Conservation (phyloP, 805 yeast species). For the Isabelozyma pseudorhagii region DNA sequence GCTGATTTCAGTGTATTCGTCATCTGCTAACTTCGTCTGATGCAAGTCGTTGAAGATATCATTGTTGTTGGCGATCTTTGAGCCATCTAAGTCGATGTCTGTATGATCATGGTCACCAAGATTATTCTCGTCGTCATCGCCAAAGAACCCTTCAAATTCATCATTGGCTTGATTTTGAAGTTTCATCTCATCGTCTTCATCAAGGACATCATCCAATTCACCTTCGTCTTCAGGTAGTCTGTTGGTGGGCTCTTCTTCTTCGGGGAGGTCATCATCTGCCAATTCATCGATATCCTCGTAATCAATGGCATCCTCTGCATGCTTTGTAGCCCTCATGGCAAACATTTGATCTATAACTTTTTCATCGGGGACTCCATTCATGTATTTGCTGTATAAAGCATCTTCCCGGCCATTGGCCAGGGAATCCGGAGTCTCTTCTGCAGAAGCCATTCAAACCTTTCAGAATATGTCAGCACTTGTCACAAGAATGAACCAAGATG, state of each 20-base stretch:
- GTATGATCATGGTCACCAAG: slow-evolving; percentile 7
- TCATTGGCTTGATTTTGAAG: slow-evolving; percentile 34
- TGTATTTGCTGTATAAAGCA: slow-evolving; percentile 12
- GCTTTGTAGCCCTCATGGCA: slow-evolving; percentile 45
- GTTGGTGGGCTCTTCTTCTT: slow-evolving; percentile 14
- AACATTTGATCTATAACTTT: slow-evolving; percentile 38
- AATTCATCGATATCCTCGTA: slow-evolving; percentile 93
- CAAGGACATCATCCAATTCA: slow-evolving; percentile 16
- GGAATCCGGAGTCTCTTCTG: not conserved
- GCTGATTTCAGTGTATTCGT: slow-evolving; percentile 20
- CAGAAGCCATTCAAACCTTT: not conserved
- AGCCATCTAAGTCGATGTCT: slow-evolving; percentile 16
- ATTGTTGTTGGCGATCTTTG: slow-evolving; percentile 14
- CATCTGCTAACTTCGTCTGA: slow-evolving; percentile 9
- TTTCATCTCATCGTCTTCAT: slow-evolving; percentile 13
- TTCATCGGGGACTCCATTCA: slow-evolving; percentile 30
- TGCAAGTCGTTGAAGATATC: slow-evolving; percentile 15
- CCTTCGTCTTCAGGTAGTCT: slow-evolving; percentile 8
- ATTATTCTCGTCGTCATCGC: slow-evolving; percentile 19
- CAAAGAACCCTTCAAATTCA: slow-evolving; percentile 39
- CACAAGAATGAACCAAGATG: no score
- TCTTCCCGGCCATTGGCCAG: slow-evolving; percentile 7
- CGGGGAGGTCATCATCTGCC: slow-evolving; percentile 76
- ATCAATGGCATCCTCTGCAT: slow-evolving; percentile 90
- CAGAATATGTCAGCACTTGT: no score